These are phyloP conservation scores for Punctularia strigosozonata DNA, from an alignment of 768 basidiomycete genomes.

Conservation along the genomic window DNA sequence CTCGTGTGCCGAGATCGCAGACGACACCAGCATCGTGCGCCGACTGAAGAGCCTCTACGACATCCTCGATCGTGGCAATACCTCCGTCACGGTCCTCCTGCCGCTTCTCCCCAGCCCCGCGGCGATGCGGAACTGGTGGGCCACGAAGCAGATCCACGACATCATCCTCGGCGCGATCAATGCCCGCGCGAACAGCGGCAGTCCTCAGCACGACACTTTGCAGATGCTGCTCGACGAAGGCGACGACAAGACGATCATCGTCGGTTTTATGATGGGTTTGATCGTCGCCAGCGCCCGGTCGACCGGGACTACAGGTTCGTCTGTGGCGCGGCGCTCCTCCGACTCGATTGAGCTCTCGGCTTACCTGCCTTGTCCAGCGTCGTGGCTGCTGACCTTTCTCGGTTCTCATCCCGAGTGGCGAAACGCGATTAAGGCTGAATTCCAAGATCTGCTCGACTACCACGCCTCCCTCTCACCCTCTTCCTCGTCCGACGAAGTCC, in stretches of 20 bases:
- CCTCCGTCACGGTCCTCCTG: conserved; percentile 58
- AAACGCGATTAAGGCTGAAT: conserved; percentile 45
- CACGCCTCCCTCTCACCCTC: conserved; percentile 23
- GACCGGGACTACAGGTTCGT: conserved; percentile 56
- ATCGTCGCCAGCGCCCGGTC: conserved; percentile 74
- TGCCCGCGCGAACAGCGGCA: conserved; percentile 43
- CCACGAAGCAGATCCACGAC: conserved; percentile 68
- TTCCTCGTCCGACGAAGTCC: conserved; percentile 5
- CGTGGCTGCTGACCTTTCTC: conserved; percentile 66
- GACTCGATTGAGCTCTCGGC: conserved; percentile 6
- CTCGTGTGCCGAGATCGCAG: conserved; percentile 57
- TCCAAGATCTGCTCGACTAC: conserved; percentile 39
- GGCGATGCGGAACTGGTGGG: conserved; percentile 57
- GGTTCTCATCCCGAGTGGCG: conserved; percentile 59
- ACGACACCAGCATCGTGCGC: conserved; percentile 47
- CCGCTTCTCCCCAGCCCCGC: conserved; percentile 71
- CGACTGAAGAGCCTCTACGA: conserved; percentile 59
- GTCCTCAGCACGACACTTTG: conserved; percentile 50
- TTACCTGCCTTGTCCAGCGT: conserved; percentile 30
- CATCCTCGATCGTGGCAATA: conserved; percentile 55
- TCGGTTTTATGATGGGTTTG: conserved; percentile 76
- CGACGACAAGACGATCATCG: conserved; percentile 56
- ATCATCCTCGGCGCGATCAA: conserved; percentile 49
- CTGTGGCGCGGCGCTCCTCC: conserved; percentile 1
- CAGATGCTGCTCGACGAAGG: conserved; percentile 64